Evolutionary conservation across 768 basidiomycete species (phyloP).

Genomic region (Mycena galopus): DNA sequence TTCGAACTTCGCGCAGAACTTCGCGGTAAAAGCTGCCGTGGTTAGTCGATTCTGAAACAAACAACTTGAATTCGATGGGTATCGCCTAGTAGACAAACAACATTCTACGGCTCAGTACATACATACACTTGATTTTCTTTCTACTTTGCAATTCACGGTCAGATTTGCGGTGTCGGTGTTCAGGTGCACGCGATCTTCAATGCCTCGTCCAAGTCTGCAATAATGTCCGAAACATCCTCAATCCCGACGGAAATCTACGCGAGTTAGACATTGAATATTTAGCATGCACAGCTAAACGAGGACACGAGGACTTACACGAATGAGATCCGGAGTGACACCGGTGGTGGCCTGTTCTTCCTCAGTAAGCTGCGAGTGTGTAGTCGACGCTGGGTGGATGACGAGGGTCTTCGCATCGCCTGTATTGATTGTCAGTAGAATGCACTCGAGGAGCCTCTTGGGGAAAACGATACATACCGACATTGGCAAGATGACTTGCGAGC

Average conservation of each 20-base stretch:
- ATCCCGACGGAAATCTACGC: conserved; percentile 53
- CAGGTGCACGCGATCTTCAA: conserved; percentile 38
- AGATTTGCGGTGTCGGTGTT: too few species aligned
- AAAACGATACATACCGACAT: conserved; percentile 65
- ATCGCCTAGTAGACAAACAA: too few species aligned
- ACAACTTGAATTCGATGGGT: too few species aligned
- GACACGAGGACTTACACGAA: conserved; percentile 64
- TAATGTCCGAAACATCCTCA: conserved; percentile 55
- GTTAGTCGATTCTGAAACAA: too few species aligned
- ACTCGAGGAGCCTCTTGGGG: not conserved
- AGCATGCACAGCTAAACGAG: not conserved
- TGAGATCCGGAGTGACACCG: conserved; percentile 84
- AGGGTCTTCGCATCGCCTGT: conserved; percentile 82
- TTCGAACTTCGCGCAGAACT: too few species aligned
- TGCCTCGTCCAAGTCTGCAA: conserved; percentile 54
- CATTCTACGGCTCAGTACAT: too few species aligned
- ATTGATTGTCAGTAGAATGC: not conserved
- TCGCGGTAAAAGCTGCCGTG: too few species aligned
- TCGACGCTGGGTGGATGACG: conserved; percentile 82
- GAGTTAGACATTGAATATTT: not conserved
- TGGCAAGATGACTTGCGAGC: conserved; percentile 80
- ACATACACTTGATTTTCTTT: too few species aligned
- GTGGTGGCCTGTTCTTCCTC: conserved; percentile 69
- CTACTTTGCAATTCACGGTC: too few species aligned
- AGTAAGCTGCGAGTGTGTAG: conserved; percentile 81